Percentiles rank a stretch among this genome's conserved stretches.
phyloP scores from a whole-genome alignment of 805 yeast genomes.

The Jamesozyma rosinii region DNA sequence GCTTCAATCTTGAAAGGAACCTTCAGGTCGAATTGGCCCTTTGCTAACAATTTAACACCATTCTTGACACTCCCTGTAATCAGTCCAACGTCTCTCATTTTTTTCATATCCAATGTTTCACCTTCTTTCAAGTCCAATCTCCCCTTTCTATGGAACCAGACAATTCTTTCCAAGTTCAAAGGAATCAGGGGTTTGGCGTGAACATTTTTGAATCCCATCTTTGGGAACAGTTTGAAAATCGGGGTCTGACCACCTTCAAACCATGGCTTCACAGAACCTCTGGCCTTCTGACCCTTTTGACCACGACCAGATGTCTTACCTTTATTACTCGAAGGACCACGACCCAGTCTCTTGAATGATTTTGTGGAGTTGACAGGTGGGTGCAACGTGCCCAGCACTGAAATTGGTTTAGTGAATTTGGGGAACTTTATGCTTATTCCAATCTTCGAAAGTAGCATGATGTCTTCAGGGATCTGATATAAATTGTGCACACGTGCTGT shows the following conservation, averaged over 20 bases:
- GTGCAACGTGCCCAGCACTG: slow-evolving; percentile 41
- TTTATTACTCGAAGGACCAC: slow-evolving; percentile 88
- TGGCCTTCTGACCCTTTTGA: slow-evolving; percentile 96
- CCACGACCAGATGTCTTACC: slow-evolving; percentile 98
- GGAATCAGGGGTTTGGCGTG: slow-evolving; percentile 45
- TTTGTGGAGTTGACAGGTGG: slow-evolving; percentile 57
- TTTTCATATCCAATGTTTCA: slow-evolving; percentile 62
- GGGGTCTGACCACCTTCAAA: slow-evolving; percentile 99
- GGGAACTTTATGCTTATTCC: slow-evolving; percentile 1
- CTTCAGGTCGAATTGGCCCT: slow-evolving; percentile 43
- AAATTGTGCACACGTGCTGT: no score
- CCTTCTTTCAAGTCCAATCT: slow-evolving; percentile 50
- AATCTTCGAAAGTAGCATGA: slow-evolving; percentile 2
- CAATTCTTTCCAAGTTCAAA: slow-evolving; percentile 61
- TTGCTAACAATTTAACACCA: slow-evolving; percentile 76
- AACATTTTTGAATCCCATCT: slow-evolving; percentile 72
- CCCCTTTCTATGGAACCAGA: slow-evolving; percentile 59
- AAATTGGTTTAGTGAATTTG: slow-evolving; percentile 1
- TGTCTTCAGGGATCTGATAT: no score
- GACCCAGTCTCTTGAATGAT: slow-evolving; percentile 68
- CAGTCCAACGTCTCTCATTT: slow-evolving; percentile 66
- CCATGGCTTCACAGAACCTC: slow-evolving; percentile 84
- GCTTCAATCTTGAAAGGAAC: slow-evolving; percentile 72
- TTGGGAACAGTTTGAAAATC: slow-evolving; percentile 71
- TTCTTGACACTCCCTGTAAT: slow-evolving; percentile 61